These are phyloP conservation scores for Taiwanofungus camphoratus DNA, from an alignment of 1,284 basidiomycete species.

Conservation along the genomic window DNA sequence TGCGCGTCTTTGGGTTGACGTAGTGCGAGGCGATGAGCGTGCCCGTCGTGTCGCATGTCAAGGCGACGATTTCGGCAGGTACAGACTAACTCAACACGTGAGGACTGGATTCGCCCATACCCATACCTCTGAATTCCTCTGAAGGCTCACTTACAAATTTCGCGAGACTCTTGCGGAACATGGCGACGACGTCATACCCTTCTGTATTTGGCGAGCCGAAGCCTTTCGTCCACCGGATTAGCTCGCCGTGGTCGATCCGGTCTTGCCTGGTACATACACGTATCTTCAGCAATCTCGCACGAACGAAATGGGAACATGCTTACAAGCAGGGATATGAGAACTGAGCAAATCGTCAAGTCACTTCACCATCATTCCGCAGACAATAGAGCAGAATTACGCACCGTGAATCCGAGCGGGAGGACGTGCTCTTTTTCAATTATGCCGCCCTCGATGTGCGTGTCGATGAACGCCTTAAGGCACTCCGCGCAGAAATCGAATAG, in stretches of 20 bases:
- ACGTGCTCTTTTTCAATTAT: conserved; percentile 64
- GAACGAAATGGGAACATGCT: conserved; percentile 26
- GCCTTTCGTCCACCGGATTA: conserved; percentile 99
- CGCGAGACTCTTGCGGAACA: conserved; percentile 83
- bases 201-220: conserved; percentile 93
- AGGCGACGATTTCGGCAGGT: conserved; percentile 74
- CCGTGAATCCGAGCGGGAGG: conserved; percentile 90
- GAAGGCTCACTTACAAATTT: conserved; percentile 51
- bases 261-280: conserved; percentile 57
- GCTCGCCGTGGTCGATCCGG: conserved; percentile 89
- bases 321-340: conserved; percentile 92
- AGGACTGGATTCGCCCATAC: no score
- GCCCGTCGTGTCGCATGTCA: conserved; percentile 97
- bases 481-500: conserved; percentile 98
- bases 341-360: conserved; percentile 33
- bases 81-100: no score
- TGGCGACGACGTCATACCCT: conserved; percentile 86
- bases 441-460: conserved; percentile 65
- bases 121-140: no score
- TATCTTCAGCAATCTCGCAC: no score
- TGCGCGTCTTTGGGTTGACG: conserved; percentile 86
- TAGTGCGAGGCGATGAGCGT: conserved; percentile 97
- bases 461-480: conserved; percentile 86
- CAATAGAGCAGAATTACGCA: conserved; percentile 35
- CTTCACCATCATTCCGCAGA: conserved; percentile 9